phyloP scores from a whole-genome alignment of 2,329 filamentous ascomycete genomes.

The Immersiporthe knoxdaviesiana region DNA sequence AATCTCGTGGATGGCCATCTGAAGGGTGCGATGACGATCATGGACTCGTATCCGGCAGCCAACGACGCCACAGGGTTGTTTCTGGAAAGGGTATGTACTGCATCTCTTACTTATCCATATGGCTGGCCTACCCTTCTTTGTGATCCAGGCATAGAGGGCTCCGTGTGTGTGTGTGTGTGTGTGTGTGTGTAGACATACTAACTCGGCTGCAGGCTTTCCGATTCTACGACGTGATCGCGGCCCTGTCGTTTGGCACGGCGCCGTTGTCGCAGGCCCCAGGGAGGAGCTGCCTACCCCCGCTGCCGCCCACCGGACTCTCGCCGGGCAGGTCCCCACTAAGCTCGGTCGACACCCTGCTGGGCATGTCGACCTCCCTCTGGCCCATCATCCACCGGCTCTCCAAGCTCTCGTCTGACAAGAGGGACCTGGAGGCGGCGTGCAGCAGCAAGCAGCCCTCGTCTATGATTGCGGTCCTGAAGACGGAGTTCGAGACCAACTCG shows the following conservation, averaged over 20 bases:
- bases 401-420: constrained; percentile 56
- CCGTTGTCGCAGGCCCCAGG: constrained; percentile 57
- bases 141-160: neutral
- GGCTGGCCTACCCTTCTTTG: neutral
- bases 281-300: constrained; percentile 49
- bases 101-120: neutral
- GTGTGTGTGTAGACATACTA: neutral
- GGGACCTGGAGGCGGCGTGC: constrained; percentile 52
- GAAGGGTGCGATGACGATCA: constrained; percentile 64
- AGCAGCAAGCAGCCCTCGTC: constrained; percentile 40
- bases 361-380: constrained; percentile 65
- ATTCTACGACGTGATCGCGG: constrained; percentile 68
- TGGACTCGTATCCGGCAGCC: constrained; percentile 51
- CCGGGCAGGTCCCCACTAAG: constrained; percentile 48
- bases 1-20: constrained; percentile 65
- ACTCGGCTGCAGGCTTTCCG: constrained; percentile 56
- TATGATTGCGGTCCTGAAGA: constrained; percentile 52
- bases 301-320: constrained; percentile 50
- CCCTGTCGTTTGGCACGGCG: constrained; percentile 62
- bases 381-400: constrained; percentile 65
- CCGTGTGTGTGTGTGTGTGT: no score
- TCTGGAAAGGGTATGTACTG: constrained; percentile 56
- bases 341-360: constrained; percentile 62
- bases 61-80: constrained; percentile 59
- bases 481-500: constrained; percentile 55